Evolutionary conservation across 208 protist genomes (phyloP).

Genomic region (Vickermania ingenoplastis): DNA sequence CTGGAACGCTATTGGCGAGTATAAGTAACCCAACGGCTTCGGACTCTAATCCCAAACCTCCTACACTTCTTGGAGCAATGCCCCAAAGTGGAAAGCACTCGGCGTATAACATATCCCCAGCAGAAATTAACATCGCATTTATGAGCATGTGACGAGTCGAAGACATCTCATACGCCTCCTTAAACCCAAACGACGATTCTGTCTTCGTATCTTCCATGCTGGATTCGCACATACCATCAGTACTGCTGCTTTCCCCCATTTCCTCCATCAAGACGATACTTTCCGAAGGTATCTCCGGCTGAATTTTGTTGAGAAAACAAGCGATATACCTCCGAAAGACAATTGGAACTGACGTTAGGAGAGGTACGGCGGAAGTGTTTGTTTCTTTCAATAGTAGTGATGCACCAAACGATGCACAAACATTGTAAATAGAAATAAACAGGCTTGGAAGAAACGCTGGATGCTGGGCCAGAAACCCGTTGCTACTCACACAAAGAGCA

Average conservation of each 20-base stretch:
- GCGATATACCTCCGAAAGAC: not conserved
- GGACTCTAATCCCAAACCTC: constrained; percentile 22
- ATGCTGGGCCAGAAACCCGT: constrained; percentile 25
- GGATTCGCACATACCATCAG: not conserved
- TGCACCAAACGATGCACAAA: constrained; percentile 29
- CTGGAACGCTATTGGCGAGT: constrained; percentile 20
- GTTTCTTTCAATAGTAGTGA: constrained; percentile 39
- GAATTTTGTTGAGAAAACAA: not conserved
- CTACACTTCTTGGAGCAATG: constrained; percentile 11
- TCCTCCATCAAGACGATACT: not conserved
- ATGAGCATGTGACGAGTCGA: constrained; percentile 19
- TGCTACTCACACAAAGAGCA: constrained; percentile 15
- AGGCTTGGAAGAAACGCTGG: constrained; percentile 66
- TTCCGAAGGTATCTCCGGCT: not conserved
- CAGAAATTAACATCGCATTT: constrained; percentile 25
- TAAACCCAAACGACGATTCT: constrained; percentile 15
- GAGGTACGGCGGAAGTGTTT: constrained; percentile 12
- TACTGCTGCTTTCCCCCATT: not conserved
- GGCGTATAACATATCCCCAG: constrained; percentile 21
- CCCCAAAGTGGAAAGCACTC: constrained; percentile 39
- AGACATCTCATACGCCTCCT: constrained; percentile 14
- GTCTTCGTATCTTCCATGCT: not conserved
- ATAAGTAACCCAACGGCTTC: constrained; percentile 18
- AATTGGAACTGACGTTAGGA: constrained; percentile 3
- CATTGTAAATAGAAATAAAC: constrained; percentile 42